phyloP scores from a whole-genome alignment of 495 filamentous ascomycete species.

The Stereocaulon alpinum region DNA sequence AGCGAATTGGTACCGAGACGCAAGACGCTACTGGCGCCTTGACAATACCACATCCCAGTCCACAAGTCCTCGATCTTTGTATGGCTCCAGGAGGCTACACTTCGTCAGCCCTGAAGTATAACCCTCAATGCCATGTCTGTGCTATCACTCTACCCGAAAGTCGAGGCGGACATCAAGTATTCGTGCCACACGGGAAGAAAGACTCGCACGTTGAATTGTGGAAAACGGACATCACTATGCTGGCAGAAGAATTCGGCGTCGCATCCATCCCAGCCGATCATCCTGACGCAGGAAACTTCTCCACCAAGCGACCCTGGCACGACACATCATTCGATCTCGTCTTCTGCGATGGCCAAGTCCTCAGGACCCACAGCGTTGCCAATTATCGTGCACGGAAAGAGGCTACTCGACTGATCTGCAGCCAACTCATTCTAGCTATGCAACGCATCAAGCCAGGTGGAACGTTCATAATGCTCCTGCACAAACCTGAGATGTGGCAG shows the following conservation, averaged over 20 bases:
- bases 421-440: slow-evolving; percentile 36
- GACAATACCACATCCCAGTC: not conserved
- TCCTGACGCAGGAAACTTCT: slow-evolving; percentile 35
- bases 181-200: slow-evolving; percentile 19
- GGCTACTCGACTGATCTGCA: slow-evolving; percentile 27
- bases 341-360: slow-evolving; percentile 48
- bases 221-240: slow-evolving; percentile 45
- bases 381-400: slow-evolving; percentile 34
- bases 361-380: slow-evolving; percentile 33
- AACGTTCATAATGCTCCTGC: slow-evolving; percentile 35
- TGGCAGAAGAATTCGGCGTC: slow-evolving; percentile 41
- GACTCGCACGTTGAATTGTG: slow-evolving; percentile 17
- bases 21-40: slow-evolving; percentile 21
- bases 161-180: slow-evolving; percentile 37
- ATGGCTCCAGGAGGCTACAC: slow-evolving; percentile 49
- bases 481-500: slow-evolving; percentile 34
- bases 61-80: slow-evolving; percentile 40
- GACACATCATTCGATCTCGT: slow-evolving; percentile 39
- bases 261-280: slow-evolving; percentile 33
- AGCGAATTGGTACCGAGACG: slow-evolving; percentile 27
- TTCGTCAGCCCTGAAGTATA: slow-evolving; percentile 26
- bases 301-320: slow-evolving; percentile 23
- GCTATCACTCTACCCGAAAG: slow-evolving; percentile 35
- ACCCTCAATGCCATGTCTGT: slow-evolving; percentile 27
- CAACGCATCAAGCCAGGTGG: slow-evolving; percentile 33